Base-by-base conservation (phyloP, 23 red algal genomes). In the Agarophyton chilense region DNA sequence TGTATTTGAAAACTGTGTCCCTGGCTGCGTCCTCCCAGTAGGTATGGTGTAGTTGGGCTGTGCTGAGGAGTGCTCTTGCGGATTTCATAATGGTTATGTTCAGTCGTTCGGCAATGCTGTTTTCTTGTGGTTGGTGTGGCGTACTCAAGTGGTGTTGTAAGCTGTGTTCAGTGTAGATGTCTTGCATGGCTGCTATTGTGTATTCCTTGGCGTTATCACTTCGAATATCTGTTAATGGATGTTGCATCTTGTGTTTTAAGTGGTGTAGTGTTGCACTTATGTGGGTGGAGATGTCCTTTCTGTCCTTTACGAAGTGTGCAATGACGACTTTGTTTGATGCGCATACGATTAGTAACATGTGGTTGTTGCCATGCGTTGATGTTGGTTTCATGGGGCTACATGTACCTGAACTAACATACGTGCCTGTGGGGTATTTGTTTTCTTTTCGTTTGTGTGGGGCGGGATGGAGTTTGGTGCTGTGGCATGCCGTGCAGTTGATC, bases 201-300 rank as follows among this genome's bases (percentile, higher is more conserved):
- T 58, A 82, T 62, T 82, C 78, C 7, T 62, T 56, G 0, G 78
- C 78, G 52, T 61, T 82, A 1, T 82, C 78, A 1, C 43, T 81
- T 19, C 33, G 70, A 26, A 75, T 22, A 10, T 44, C 7, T 19
- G 21, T 21, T 1, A 51, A 1, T 25, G 40, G 46, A 21, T 29
- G 26, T 2, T 29, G 2, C 19, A n/a, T 49, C 0, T n/a, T 28
- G 39, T 50, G 17, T 50, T 12, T 1, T n/a, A 77, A 47, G 49
- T 77, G 40, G 24, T 77, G 41, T 0, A 77, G 43, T 16, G 72
- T 77, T 9, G 31, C 2, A 14, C 28, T 8, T 4, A 77, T 16
- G 25, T 45, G 21, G 1, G 7, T 0, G 17, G 24, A 39, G 12
- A 49, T 50, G 10, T 77, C 36, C 25, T 49, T 31, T 19, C 72